Evolutionary conservation across 805 yeast genomes (phyloP).

Genomic region (Wickerhamiella galacta): DNA sequence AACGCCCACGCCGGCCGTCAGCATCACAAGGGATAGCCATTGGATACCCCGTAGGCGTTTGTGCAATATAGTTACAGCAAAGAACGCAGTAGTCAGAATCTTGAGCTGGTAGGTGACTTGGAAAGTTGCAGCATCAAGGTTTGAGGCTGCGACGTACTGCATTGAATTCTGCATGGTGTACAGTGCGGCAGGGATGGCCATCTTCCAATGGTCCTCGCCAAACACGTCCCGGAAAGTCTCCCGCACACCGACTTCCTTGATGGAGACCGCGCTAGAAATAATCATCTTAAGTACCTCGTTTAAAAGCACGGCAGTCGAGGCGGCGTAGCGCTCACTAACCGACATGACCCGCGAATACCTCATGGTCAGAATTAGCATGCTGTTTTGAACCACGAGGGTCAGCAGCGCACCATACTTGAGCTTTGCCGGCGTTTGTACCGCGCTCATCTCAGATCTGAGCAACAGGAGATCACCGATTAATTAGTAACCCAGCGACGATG

Average conservation of each 20-base stretch:
- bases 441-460: background rate
- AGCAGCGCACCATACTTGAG: slow-evolving; percentile 22
- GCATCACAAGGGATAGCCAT: slow-evolving; percentile 24
- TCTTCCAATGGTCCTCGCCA: slow-evolving; percentile 25
- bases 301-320: slow-evolving; percentile 27
- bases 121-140: slow-evolving; percentile 27
- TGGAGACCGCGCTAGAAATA: slow-evolving; percentile 19
- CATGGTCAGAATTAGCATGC: slow-evolving; percentile 26
- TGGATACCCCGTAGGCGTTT: slow-evolving; percentile 20
- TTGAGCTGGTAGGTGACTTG: slow-evolving; percentile 30
- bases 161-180: slow-evolving; percentile 27
- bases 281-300: slow-evolving; percentile 25
- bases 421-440: background rate
- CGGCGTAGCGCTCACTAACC: slow-evolving; percentile 18
- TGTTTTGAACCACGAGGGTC: slow-evolving; percentile 26
- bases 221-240: slow-evolving; percentile 19
- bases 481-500: background rate
- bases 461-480: background rate
- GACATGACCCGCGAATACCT: slow-evolving; percentile 28
- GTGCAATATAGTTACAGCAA: slow-evolving; percentile 25
- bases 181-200: slow-evolving; percentile 26
- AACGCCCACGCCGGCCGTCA: slow-evolving; percentile 26
- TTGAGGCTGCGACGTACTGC: slow-evolving; percentile 28
- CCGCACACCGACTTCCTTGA: slow-evolving; percentile 14
- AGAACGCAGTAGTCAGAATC: slow-evolving; percentile 27